phyloP scores from a whole-genome alignment of 306 rosid genomes.

The Cucumis cinereus region DNA sequence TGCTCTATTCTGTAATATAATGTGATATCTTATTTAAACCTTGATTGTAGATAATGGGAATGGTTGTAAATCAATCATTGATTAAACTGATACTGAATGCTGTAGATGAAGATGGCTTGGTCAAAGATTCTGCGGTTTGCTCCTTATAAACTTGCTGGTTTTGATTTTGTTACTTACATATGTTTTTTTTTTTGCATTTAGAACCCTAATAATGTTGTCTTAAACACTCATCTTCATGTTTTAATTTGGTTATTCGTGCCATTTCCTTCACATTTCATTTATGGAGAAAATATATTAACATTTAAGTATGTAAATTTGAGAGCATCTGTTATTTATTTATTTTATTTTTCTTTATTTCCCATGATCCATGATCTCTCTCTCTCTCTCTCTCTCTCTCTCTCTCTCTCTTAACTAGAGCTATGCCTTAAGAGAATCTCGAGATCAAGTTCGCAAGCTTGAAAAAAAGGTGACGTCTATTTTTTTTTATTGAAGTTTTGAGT shows the following conservation, averaged over 20 bases:
- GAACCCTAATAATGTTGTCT: not conserved
- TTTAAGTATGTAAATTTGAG: not conserved
- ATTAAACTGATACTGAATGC: conserved; percentile 58
- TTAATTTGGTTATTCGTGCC: not conserved
- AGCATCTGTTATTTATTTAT: not conserved
- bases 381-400: not conserved
- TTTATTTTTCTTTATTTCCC: conserved; percentile 2
- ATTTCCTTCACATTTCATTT: not conserved
- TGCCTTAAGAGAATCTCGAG: conserved; percentile 47
- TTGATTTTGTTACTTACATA: not conserved
- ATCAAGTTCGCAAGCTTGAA: conserved; percentile 61
- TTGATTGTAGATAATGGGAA: conserved; percentile 59
- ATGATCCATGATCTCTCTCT: not conserved
- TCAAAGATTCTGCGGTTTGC: conserved; percentile 95
- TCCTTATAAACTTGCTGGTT: conserved; percentile 9
- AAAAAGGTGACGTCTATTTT: conserved; percentile 38
- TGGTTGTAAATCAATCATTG: conserved; percentile 51
- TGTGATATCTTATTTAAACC: not conserved
- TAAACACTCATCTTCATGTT: not conserved
- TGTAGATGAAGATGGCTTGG: conserved; percentile 69
- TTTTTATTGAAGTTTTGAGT: not conserved
- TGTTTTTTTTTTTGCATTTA: conserved; percentile 6
- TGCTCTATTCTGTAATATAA: not conserved
- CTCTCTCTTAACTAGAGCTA: conserved; percentile 40
- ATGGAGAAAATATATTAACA: not conserved